These are phyloP conservation scores for Collybia sordida DNA, from an alignment of 768 basidiomycete species.

Conservation along the genomic window DNA sequence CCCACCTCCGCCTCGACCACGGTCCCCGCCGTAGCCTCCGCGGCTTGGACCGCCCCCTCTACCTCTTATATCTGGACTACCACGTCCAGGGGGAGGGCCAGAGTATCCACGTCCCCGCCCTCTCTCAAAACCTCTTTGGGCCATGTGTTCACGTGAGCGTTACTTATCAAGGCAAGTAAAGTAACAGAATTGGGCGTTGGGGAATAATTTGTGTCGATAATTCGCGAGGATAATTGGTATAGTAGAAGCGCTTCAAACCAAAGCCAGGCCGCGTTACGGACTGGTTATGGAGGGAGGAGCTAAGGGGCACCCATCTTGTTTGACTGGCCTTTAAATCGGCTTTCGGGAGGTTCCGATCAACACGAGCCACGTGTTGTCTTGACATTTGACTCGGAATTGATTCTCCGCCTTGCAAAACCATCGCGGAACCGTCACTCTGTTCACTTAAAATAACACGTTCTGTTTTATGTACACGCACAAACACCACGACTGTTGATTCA, in stretches of 20 bases:
- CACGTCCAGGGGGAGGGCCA: constrained; percentile 29
- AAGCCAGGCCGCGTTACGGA: constrained; percentile 5
- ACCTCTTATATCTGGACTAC: constrained; percentile 20
- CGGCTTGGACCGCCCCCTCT: constrained; percentile 11
- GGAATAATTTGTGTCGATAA: neutral
- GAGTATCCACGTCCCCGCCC: constrained; percentile 31
- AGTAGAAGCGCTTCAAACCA: constrained; percentile 13
- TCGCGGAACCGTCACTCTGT: neutral
- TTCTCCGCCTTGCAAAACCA: neutral
- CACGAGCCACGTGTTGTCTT: neutral
- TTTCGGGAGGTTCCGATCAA: neutral
- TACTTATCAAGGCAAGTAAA: constrained; percentile 3
- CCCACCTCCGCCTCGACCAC: constrained; percentile 26
- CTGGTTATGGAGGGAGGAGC: constrained; percentile 16
- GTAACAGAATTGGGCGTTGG: neutral
- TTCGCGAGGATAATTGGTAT: constrained; percentile 4
- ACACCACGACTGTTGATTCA: too few species aligned
- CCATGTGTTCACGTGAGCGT: constrained; percentile 16
- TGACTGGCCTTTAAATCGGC: too few species aligned
- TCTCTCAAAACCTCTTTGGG: constrained; percentile 27
- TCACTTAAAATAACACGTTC: too few species aligned
- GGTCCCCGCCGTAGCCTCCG: constrained; percentile 9
- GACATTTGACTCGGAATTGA: neutral
- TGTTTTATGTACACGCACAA: too few species aligned
- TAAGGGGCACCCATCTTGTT: neutral